Evolutionary conservation across 2,329 filamentous ascomycete species (phyloP), one percentile per base, ranked within the genome.

Genomic region (Polytolypa hystricis): DNA sequence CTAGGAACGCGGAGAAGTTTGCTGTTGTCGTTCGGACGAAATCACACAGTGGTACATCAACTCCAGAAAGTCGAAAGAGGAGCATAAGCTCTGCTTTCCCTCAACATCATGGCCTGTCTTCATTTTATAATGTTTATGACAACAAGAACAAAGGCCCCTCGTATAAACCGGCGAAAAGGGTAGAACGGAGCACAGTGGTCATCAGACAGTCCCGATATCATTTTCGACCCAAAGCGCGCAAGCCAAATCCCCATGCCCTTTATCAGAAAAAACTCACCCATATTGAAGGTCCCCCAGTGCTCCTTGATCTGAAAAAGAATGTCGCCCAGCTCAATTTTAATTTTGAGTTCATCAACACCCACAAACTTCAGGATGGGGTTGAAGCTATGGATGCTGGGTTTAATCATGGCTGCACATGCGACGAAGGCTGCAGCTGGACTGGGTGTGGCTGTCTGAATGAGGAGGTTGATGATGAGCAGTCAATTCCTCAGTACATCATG

Each of bases 341-440:
- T 27, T 62, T 63, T 36, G 54, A 57, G n/a, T 64, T 64, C 11
- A 44, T 60, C 3, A 56, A 59, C 21, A 37, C 47, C 2, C 61
- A 63, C 33, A 55, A 55, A 25, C 38, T 61, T 3, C 51, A 52
- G 0, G 43, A 55, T 4, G 58, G 55, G 0, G 57, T 61, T 2
- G 30, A 40, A 1, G 46, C 39, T 0, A 50, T 54, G 2, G 39
- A 43, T 1, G 41, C 51, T 4, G 53, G 43, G 4, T 63, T 61
- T 29, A 50, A 53, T 19, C 46, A 39, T 1, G 59, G 58, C 3
- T 63, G 60, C 38, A 34, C 42, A 7, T 64, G 60, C 30, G 31
- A 21, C 4, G 34, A 29, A 6, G 35, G 18, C 0, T 62, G 59
- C 30, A 41, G 53, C 26, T 47, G 49, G 0, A 14, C 26, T 0